phyloP scores from a whole-genome alignment of 2,329 filamentous ascomycete genomes.

The Cryphonectria radicalis region DNA sequence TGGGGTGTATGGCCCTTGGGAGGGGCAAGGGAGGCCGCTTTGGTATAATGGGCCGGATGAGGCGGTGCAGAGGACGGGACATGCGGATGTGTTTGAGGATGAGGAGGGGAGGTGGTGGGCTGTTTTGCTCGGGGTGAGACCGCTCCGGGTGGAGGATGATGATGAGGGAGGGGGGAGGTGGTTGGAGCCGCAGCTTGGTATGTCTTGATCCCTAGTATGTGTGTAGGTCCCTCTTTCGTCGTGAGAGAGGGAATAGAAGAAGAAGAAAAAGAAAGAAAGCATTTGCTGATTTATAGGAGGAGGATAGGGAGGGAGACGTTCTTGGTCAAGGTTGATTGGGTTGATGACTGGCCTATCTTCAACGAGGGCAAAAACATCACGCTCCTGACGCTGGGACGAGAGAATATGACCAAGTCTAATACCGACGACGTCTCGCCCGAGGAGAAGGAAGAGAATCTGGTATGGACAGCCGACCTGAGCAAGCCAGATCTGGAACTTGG shows the following conservation, averaged over 20 bases:
- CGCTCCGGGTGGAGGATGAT: constrained; percentile 29
- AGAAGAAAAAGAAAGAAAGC: too few species aligned
- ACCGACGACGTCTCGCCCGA: constrained; percentile 33
- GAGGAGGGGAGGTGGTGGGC: constrained; percentile 51
- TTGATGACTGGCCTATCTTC: constrained; percentile 56
- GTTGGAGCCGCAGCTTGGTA: constrained; percentile 49
- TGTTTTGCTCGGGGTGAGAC: constrained; percentile 51
- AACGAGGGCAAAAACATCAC: constrained; percentile 51
- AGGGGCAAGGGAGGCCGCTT: constrained; percentile 48
- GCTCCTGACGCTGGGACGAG: constrained; percentile 41
- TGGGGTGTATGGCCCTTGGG: constrained; percentile 54
- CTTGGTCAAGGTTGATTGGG: constrained; percentile 53
- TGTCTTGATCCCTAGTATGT: neutral
- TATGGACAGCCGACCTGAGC: constrained; percentile 42
- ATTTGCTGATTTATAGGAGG: neutral
- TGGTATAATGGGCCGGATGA: constrained; percentile 52
- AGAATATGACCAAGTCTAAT: constrained; percentile 25
- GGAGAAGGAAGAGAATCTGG: constrained; percentile 41
- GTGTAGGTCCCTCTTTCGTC: neutral
- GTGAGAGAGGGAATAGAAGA: neutral
- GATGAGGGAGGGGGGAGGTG: constrained; percentile 35
- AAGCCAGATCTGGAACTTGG: constrained; percentile 38
- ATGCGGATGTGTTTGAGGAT: constrained; percentile 53
- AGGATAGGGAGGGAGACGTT: constrained; percentile 52
- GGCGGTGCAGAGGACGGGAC: constrained; percentile 55